These are phyloP conservation scores for Cyclotella sp. DNA, from an alignment of 108 stramenopile species.

Conservation along the genomic window DNA sequence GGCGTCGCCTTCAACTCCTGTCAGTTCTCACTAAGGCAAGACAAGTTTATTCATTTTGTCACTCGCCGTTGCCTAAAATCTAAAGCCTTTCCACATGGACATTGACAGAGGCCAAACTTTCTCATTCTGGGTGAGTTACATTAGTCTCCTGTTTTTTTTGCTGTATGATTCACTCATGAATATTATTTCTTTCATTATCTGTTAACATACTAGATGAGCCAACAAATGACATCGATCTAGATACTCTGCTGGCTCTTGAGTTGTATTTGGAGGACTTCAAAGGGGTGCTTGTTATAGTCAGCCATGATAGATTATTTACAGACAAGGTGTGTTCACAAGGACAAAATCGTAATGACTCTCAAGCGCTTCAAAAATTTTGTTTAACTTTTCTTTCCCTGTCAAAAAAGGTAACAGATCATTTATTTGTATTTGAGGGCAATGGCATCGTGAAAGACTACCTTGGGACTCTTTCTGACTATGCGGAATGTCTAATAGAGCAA, in stretches of 20 bases:
- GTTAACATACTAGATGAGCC: slow-evolving; percentile 61
- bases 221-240: slow-evolving; percentile 77
- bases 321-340: slow-evolving; percentile 63
- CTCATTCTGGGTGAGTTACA: slow-evolving; percentile 54
- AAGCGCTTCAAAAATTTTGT: background rate
- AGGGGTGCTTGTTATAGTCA: slow-evolving; percentile 92
- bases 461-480: slow-evolving; percentile 83
- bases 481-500: slow-evolving; percentile 74
- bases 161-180: background rate
- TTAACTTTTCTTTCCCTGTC: background rate
- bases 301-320: slow-evolving; percentile 94
- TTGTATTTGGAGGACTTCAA: slow-evolving; percentile 81
- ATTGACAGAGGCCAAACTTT: slow-evolving; percentile 71
- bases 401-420: slow-evolving; percentile 78
- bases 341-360: background rate
- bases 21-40: slow-evolving; percentile 65
- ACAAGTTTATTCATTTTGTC: background rate
- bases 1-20: slow-evolving; percentile 79
- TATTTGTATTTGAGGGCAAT: slow-evolving; percentile 89
- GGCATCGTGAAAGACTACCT: slow-evolving; percentile 85
- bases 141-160: background rate
- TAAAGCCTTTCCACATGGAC: background rate
- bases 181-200: background rate
- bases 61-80: background rate
- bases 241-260: slow-evolving; percentile 84